Evolutionary conservation across 495 filamentous ascomycete species (phyloP), one percentile per base, ranked within the genome.

Genomic region (Trichoderma orchidacearum): DNA sequence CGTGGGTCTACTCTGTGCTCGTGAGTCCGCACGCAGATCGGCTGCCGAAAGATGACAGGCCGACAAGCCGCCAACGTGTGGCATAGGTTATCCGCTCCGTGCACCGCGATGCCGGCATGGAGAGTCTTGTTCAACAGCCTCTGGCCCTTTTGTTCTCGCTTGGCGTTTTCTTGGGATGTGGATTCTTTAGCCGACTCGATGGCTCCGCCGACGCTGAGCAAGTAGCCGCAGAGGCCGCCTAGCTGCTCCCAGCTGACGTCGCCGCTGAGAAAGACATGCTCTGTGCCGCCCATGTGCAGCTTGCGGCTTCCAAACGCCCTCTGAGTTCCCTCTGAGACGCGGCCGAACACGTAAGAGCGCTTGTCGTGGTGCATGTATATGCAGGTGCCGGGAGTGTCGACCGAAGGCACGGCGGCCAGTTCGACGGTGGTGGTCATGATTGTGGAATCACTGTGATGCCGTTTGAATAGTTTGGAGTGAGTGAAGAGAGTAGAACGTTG

Each of bases 341-440:
- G 84, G 7, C 93, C 93, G 62, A 98, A 84, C n/a, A 97, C 54
- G 66, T 97, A 98, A 45, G 89, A 81, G 64, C 84, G 83, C 53
- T 81, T 75, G 54, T 90, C 85, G 64, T 89, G 90, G 63, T 89
- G 80, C 9, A 97, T 75, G 29, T 86, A 51, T 27, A 97, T 62
- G 17, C 80, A 77, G 25, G 87, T 87, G 36, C 91, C 94, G 15
- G 85, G 84, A 1, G 93, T 94, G 65, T 98, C 93, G 56, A 84
- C 84, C 62, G 93, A 90, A n/a, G 94, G 91, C 27, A 86, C 85
- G 52, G 80, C 85, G 58, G 92, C 63, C 59, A 96, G 67, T 66
- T 92, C 81, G 41, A 87, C 77, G 62, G 69, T 76, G 66, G 72
- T 83, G 66, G 81, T 78, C 91, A 95, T 95, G 41, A 23, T 35